phyloP scores from a whole-genome alignment of 768 basidiomycete species.

The Holtermannia corniformis region DNA sequence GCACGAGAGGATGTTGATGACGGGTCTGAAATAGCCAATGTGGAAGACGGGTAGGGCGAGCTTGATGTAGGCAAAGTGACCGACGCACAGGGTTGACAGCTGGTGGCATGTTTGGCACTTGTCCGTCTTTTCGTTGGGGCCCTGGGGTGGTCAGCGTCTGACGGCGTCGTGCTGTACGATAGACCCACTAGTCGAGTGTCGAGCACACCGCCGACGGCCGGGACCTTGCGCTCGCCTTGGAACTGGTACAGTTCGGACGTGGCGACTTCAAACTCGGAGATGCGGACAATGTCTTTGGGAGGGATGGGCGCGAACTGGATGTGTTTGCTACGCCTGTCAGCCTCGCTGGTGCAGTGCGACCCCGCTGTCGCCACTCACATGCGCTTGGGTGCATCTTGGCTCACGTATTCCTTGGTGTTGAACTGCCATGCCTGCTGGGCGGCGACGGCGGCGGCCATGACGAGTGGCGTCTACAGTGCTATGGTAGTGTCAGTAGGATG shows the following conservation, averaged over 20 bases:
- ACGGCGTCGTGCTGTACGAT: not conserved
- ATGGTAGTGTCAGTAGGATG: too few species aligned
- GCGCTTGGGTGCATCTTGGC: slow-evolving; percentile 40
- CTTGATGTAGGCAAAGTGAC: slow-evolving; percentile 98
- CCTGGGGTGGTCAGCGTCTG: slow-evolving; percentile 47
- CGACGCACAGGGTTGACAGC: slow-evolving; percentile 85
- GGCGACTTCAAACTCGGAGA: slow-evolving; percentile 93
- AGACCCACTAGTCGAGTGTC: slow-evolving; percentile 73
- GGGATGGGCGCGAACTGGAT: slow-evolving; percentile 91
- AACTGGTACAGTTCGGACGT: slow-evolving; percentile 80
- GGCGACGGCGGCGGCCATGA: slow-evolving; percentile 12
- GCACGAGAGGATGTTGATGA: slow-evolving; percentile 81
- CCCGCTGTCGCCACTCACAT: too few species aligned
- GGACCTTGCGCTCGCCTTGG: slow-evolving; percentile 49
- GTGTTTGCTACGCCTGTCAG: slow-evolving; percentile 57
- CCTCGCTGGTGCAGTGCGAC: not conserved
- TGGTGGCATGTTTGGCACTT: slow-evolving; percentile 94
- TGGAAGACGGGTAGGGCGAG: slow-evolving; percentile 94
- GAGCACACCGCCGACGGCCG: slow-evolving; percentile 83
- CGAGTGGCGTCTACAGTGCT: not conserved
- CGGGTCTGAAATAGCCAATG: slow-evolving; percentile 96
- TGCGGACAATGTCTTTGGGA: slow-evolving; percentile 87
- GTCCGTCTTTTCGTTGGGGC: slow-evolving; percentile 83
- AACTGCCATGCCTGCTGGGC: slow-evolving; percentile 12
- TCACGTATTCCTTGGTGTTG: slow-evolving; percentile 40